Evolutionary conservation across 2,329 filamentous ascomycete genomes (phyloP), one percentile per base, ranked within the genome.

Genomic region (Didymella pomorum): DNA sequence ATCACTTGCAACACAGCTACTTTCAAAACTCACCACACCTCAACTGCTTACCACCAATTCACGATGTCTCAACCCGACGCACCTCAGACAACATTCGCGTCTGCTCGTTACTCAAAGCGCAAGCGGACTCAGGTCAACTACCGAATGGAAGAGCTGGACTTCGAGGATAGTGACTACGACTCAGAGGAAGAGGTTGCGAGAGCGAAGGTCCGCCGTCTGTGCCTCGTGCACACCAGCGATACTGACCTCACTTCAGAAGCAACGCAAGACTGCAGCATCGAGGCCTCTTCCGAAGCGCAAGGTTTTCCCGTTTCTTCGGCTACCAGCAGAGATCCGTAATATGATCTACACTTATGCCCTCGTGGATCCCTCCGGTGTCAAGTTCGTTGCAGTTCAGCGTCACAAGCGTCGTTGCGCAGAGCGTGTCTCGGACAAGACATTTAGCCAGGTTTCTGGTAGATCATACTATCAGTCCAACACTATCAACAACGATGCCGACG

Each of bases 291-390:
- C 71, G 3, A 74, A 74, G 50, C 65, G 43, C 52, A 72, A 71
- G 31, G 64, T 71, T 50, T 76, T 77, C 44, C 73, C 71, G 0
- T 76, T 77, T 50, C 56, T 77, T 31, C 9, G 70, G 11, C 67
- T 77, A 0, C 73, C 74, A 0, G 72, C 71, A 2, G 75, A 77
- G 45, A 69, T 76, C 11, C 63, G 73, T 6, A 75, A 75, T 56
- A 65, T 71, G 26, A 73, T 77, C 42, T 76, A 77, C 63, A 43
- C 25, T 1, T 64, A 71, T 33, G 63, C 65, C 44, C 71, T 76
- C 35, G 56, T 42, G 0, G 72, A 75, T 35, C 61, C 69, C 2
- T 49, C 51, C 12, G 72, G 69, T 29, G 61, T 76, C 57, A 64
- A 68, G 35, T 60, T 77, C 20, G 47, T 64, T 16, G 58, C 69